Evolutionary conservation across 495 filamentous ascomycete genomes (phyloP), one percentile per base, ranked within the genome.

Genomic region (Xylaria castorea): DNA sequence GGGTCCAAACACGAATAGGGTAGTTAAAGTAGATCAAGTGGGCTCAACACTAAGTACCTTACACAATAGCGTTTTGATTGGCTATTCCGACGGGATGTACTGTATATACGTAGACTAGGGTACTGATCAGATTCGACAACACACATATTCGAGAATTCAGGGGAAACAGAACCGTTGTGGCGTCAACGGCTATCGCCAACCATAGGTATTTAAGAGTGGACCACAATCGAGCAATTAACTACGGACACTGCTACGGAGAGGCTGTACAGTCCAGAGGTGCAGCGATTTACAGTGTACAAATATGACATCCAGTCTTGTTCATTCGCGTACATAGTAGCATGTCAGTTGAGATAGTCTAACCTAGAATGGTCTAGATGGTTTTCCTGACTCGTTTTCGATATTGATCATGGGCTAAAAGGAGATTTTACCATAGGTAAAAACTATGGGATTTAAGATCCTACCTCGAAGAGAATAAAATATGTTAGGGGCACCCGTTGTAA

Each of bases 11-110:
- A 30, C 57, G 50, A 68, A 22, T 57, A 57, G 22, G 50, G 11
- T 42, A 36, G 27, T 9, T 46, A n/a, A 7, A 25, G 67, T 44
- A 68, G 66, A 68, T 68, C 66, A 57, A 20, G 66, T 68, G 66
- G 66, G 32, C 16, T 6, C 34, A 40, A 32, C 1, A 44, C 61
- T 42, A 46, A 42, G 36, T 44, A 64, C 61, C 22, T 11, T 64
- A n/a, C 36, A 44, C 4, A 44, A 44, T 8, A 25, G 36, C 38
- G 38, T 44, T 44, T 25, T 34, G 36, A 64, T 64, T 64, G 61
- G 61, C 22, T 64, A 22, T 30, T 44, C 5, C 5, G 32, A 44
- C 38, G 16, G 22, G 30, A 25, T 44, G 22, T 61, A 7, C 8
- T n/a, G n/a, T n/a, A 12, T 9, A 14, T 42, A 3, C 9, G 14